Base-by-base conservation (phyloP, 192 early-diverging fungal genomes). In the Coemansia sp. region DNA sequence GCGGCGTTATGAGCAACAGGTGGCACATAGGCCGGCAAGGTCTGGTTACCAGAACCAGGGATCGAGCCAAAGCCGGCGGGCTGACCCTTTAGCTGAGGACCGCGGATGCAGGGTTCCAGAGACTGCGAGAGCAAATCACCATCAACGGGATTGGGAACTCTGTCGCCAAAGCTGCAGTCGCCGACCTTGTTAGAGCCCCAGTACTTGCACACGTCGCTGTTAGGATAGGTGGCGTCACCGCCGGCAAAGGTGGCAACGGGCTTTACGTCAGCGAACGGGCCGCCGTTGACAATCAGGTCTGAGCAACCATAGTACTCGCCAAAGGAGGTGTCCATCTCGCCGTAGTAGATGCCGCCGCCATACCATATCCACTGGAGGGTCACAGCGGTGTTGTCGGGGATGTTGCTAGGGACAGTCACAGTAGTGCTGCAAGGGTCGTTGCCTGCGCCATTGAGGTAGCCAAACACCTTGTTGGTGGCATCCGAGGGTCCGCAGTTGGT, bases 291-390 rank as follows among this genome's bases (percentile, higher is more conserved):
- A 36, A 79, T 76, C 49, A 87, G 78, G 63, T 89, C 87, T 1
- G 79, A 74, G 73, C 88, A 89, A 33, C 80, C 72, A 36, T 88
- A 89, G 71, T 87, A 89, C 52, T 89, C 87, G 38, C 86, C 86
- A 60, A 89, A 88, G n/a, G 86, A 87, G 2, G 84, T 77, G 29
- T 87, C 83, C 3, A 72, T 34, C 57, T 88, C 71, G 16, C 79
- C 87, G 64, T 88, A 88, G 72, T 88, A 88, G 66, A 88, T 78
- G 9, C 87, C 88, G 18, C 87, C 88, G 16, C 86, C 87, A 66
- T 84, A 88, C 88, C 88, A 89, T 36, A 88, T 81, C 88, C 86
- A 88, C 62, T 89, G 88, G 31, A 89, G 75, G 5, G 88, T 89
- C 46, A 75, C 65, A 1, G 70, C 83, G 44, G 78, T 85, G 47